Evolutionary conservation across 2,329 filamentous ascomycete genomes (phyloP).

Genomic region (Tympanopsis confertula): DNA sequence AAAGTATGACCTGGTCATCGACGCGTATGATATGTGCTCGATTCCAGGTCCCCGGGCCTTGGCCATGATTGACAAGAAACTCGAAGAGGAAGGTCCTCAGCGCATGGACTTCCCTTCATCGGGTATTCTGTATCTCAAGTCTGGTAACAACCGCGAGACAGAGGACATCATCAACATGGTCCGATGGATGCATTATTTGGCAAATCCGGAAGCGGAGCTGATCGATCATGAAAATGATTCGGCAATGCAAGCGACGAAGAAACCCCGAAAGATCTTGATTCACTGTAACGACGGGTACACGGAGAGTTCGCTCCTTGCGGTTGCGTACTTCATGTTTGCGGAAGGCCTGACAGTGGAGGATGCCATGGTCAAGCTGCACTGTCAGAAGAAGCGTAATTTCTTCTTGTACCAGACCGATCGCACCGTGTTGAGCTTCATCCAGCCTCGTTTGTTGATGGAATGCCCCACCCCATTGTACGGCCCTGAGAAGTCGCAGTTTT

Average conservation of each 20-base stretch:
- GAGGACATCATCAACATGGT: neutral
- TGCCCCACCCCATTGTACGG: slow-evolving; percentile 21
- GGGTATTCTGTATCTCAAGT: neutral
- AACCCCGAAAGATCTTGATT: slow-evolving; percentile 47
- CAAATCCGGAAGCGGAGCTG: neutral
- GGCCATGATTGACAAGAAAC: neutral
- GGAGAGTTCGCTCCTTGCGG: slow-evolving; percentile 54
- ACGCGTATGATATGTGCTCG: neutral
- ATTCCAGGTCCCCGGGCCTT: neutral
- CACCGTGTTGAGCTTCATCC: slow-evolving; percentile 47
- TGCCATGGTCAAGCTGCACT: slow-evolving; percentile 59
- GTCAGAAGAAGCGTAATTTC: slow-evolving; percentile 57
- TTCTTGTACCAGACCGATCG: slow-evolving; percentile 65
- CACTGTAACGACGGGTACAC: slow-evolving; percentile 68
- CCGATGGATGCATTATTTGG: neutral
- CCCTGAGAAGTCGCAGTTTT: too few species aligned
- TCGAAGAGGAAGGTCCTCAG: neutral
- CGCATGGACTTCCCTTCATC: neutral
- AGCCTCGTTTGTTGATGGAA: slow-evolving; percentile 44
- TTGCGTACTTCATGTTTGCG: slow-evolving; percentile 66
- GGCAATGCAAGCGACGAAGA: slow-evolving; percentile 35
- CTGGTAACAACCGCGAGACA: neutral
- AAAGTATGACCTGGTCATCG: neutral
- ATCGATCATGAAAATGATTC: neutral
- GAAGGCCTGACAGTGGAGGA: slow-evolving; percentile 54